Base-by-base conservation (phyloP, 2,329 filamentous ascomycete genomes). In the Leptodontidium sp. region DNA sequence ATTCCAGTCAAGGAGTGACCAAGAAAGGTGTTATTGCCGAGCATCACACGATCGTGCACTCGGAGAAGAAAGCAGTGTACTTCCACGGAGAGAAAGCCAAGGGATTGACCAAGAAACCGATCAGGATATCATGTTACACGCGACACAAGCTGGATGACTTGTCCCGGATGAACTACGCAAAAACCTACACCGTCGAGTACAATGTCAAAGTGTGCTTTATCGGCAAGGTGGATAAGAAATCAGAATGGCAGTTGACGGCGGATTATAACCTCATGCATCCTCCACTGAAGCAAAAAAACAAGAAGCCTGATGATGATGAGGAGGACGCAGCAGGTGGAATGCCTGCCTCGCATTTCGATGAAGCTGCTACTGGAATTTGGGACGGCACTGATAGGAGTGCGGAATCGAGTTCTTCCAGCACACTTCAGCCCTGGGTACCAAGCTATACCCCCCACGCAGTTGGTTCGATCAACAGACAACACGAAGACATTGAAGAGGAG, bases 161-260 rank as follows among this genome's bases (percentile, higher is more conserved):
- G 4, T 69, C 73, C 15, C 63, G 75, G 0, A 4, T 76, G 1
- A 74, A 76, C 21, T 76, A 75, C 32, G 67, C 71, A 0, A 76
- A 76, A 38, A 21, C 73, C 0, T 74, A 76, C 40, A 76, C 75
- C 0, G 64, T 76, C 1, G 75, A 76, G 47, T 65, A 74, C 32
- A 75, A 75, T 55, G 65, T 74, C 15, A 73, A 72, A 38, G 74
- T 76, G 0, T 64, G 43, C 2, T 76, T 75, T 29, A 70, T 75
- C 12, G 75, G 75, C 0, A 17, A n/a, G 2, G 65, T 76, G 9
- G 32, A 68, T 40, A 38, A 50, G 12, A 29, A 69, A 1, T 67
- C 57, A 6, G 53, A 67, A 21, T 40, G 61, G 35, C 21, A 43
- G 3, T 4, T 75, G n/a, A 21, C 62, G 1, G 52, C 47, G 2